Percentiles rank a stretch among this genome's conserved stretches.
Evolutionary conservation across 2,329 filamentous ascomycete species (phyloP).

Genomic region (Aspergillus luchuensis): DNA sequence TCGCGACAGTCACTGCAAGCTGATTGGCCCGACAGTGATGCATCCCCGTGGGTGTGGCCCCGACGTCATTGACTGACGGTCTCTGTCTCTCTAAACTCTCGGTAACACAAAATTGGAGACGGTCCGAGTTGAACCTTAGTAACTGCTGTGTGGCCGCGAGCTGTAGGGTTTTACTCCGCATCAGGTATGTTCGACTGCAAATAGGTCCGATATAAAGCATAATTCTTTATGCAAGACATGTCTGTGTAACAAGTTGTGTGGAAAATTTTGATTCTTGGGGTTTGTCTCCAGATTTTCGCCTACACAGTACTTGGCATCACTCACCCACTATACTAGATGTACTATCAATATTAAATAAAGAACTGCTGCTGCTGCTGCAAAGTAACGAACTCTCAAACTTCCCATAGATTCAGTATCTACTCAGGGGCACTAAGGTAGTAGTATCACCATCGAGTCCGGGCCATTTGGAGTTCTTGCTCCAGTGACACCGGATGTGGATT

Average conservation of each 20-base stretch:
- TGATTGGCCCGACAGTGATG: conserved; percentile 15
- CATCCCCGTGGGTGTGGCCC: conserved; percentile 4
- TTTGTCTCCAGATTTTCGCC: no score
- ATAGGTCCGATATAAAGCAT: no score
- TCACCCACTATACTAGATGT: background rate
- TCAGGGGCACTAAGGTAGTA: conserved; percentile 18
- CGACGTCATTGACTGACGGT: conserved; percentile 36
- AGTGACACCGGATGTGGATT: conserved; percentile 12
- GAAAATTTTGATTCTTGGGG: no score
- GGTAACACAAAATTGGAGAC: background rate
- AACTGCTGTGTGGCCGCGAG: no score
- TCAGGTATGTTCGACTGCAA: no score
- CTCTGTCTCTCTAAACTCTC: background rate
- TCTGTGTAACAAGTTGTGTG: no score
- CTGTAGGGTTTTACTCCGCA: no score
- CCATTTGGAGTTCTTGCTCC: conserved; percentile 18
- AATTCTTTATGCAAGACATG: no score
- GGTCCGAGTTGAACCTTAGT: background rate
- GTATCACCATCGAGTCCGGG: conserved; percentile 18
- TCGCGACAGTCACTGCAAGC: background rate
- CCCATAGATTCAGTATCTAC: conserved; percentile 27
- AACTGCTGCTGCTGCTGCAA: background rate
- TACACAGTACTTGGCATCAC: no score
- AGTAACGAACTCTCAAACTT: conserved; percentile 6
- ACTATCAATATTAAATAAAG: no score